Evolutionary conservation across 345 rosid genomes (phyloP), one percentile per base, ranked within the genome.

Genomic region (Rhodamnia rubescens): DNA sequence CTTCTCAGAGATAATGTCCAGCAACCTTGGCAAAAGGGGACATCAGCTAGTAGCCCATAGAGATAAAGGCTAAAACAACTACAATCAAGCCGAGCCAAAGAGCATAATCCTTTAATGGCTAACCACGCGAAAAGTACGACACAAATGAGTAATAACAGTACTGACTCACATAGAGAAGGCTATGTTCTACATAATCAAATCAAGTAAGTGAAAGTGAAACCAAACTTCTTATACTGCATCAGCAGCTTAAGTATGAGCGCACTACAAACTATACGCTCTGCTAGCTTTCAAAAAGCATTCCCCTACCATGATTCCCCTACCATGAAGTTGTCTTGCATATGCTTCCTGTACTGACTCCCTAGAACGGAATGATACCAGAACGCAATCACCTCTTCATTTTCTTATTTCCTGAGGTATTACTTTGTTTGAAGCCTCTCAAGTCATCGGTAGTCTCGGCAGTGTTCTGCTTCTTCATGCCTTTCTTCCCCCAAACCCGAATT

Each of bases 401-500:
- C 87, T 87, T 87, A 53, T 85, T 85, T 69, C 87, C 87, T 0
- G 81, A 75, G 24, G 18, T 36, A 82, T 52, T 53, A 26, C 61
- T 40, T 54, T 84, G 82, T 55, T 74, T 87, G 85, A 82, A 26
- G 83, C 74, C 85, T 61, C 81, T 69, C 57, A 83, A 74, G 49
- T 85, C 89, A n/a, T 82, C 58, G 18, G 89, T 87, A 12, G 87
- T 85, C 16, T 85, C 85, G 4, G 89, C 87, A 0, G 89, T 83
- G 83, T 87, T 87, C 80, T 87, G 89, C 87, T 87, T 87, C 89
- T 69, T 87, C 80, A 56, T 10, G 27, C 89, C 89, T 58, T 87
- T 87, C 83, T 29, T 87, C 29, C 89, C 50, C 89, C 89, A 32
- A 4, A 82, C 29, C 89, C 89, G 12, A 87, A 87, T 83, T 87